phyloP scores from a whole-genome alignment of 169 alveolate species.

The Cryptosporidium bovis region DNA sequence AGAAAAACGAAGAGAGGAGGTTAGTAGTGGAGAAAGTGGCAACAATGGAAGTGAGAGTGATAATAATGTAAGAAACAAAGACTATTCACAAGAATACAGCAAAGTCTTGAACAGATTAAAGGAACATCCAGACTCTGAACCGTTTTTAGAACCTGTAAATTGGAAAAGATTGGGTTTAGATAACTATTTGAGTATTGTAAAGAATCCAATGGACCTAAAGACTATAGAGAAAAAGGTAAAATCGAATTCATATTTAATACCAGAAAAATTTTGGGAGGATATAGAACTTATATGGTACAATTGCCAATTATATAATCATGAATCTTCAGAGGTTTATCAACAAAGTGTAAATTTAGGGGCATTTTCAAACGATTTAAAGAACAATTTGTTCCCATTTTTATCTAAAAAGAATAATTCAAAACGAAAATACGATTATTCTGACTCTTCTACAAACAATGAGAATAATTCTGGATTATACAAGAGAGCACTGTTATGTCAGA shows the following conservation, averaged over 20 bases:
- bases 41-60: neutral
- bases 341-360: slow-evolving; percentile 42
- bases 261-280: slow-evolving; percentile 76
- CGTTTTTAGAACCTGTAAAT: slow-evolving; percentile 78
- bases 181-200: slow-evolving; percentile 77
- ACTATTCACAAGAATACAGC: slow-evolving; percentile 20
- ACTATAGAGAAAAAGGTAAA: slow-evolving; percentile 76
- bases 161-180: slow-evolving; percentile 76
- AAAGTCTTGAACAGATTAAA: slow-evolving; percentile 29
- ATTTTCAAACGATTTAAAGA: slow-evolving; percentile 17
- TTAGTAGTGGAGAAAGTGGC: too few species aligned
- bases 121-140: slow-evolving; percentile 57
- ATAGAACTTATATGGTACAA: slow-evolving; percentile 64
- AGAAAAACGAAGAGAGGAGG: too few species aligned
- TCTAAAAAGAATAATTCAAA: slow-evolving; percentile 4
- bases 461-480: neutral
- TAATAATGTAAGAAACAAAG: neutral
- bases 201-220: slow-evolving; percentile 79
- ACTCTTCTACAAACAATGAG: slow-evolving; percentile 17
- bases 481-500: slow-evolving; percentile 18
- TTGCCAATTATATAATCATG: slow-evolving; percentile 67
- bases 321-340: slow-evolving; percentile 69
- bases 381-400: slow-evolving; percentile 14
- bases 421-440: slow-evolving; percentile 32
- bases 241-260: slow-evolving; percentile 24